Conservation (phyloP, 2,329 filamentous ascomycete species). For the Graphium sp. region DNA sequence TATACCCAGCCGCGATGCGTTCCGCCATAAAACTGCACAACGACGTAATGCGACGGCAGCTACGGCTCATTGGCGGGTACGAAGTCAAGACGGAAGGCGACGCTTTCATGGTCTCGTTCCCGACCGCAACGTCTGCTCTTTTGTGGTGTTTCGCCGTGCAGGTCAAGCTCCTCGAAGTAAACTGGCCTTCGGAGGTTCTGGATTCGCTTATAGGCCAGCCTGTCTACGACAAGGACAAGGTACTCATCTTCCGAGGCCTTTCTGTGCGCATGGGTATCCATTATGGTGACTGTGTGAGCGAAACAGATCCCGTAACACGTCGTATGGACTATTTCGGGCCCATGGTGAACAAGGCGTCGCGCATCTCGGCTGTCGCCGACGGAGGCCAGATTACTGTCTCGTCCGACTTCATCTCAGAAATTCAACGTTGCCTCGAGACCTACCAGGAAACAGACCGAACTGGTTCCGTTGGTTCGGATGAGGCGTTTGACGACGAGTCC, state of each 20-base stretch:
- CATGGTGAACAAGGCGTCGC: constrained; percentile 94
- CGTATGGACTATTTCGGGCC: constrained; percentile 99
- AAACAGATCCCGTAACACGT: constrained; percentile 87
- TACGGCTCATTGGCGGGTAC: constrained; percentile 87
- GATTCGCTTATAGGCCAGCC: constrained; percentile 74
- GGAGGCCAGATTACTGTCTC: constrained; percentile 95
- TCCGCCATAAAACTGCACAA: constrained; percentile 97
- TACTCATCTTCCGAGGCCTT: constrained; percentile 80
- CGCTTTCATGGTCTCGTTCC: constrained; percentile 98
- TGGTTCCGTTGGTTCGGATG: constrained; percentile 51
- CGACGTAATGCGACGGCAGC: constrained; percentile 83
- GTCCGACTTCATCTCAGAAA: constrained; percentile 91
- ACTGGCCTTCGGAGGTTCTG: constrained; percentile 87
- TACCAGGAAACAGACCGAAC: constrained; percentile 72
- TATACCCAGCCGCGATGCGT: constrained; percentile 86
- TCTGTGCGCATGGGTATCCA: constrained; percentile 97
- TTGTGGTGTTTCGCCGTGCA: constrained; percentile 97
- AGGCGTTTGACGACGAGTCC: constrained; percentile 53
- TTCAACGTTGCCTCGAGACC: constrained; percentile 76
- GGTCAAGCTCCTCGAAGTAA: constrained; percentile 67
- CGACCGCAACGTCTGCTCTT: constrained; percentile 83
- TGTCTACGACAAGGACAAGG: constrained; percentile 66
- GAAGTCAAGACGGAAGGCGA: constrained; percentile 99
- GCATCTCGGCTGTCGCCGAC: constrained; percentile 87
- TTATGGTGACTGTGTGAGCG: constrained; percentile 86